These are phyloP conservation scores for Zea luxurians DNA, from an alignment of 176 grass and related monocot genomes.

Conservation along the genomic window DNA sequence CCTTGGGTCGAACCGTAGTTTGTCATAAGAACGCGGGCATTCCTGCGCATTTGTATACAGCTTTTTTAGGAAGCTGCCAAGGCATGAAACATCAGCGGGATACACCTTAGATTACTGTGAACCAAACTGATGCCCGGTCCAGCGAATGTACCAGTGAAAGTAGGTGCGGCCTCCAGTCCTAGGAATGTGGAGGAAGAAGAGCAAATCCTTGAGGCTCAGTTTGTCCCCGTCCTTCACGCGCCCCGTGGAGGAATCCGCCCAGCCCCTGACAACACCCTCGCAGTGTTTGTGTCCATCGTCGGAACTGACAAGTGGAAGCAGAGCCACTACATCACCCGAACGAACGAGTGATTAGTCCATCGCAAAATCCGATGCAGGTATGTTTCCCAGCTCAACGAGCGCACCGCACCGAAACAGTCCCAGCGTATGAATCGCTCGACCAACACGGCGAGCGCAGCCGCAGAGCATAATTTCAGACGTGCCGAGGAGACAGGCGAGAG, in stretches of 20 bases:
- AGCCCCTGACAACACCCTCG: constrained; percentile 58
- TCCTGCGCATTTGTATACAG: constrained; percentile 69
- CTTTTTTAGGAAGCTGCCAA: constrained; percentile 81
- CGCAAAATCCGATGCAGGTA: not conserved
- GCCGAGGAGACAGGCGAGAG: not conserved
- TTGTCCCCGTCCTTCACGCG: constrained; percentile 47
- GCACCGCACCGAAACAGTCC: not conserved
- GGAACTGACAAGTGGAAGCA: not conserved
- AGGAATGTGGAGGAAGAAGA: constrained; percentile 94
- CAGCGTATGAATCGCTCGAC: not conserved
- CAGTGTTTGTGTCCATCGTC: constrained; percentile 51
- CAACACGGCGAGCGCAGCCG: not conserved
- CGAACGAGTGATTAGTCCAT: not conserved
- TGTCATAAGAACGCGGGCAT: constrained; percentile 90
- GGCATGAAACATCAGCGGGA: not conserved
- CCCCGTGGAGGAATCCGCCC: constrained; percentile 51
- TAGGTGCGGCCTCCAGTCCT: constrained; percentile 88
- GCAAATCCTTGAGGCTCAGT: constrained; percentile 69
- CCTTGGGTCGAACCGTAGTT: constrained; percentile 82
- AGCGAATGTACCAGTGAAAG: constrained; percentile 65
- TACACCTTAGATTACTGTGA: not conserved
- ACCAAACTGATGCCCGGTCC: not conserved
- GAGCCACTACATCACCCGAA: constrained; percentile 28
- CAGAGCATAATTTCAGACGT: not conserved
- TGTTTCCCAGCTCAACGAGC: not conserved